A percentile compares a stretch with the other conserved stretches of the same genome.
Evolutionary conservation across 2,329 filamentous ascomycete species (phyloP).

Genomic region (Chaetomiaceae sp.): DNA sequence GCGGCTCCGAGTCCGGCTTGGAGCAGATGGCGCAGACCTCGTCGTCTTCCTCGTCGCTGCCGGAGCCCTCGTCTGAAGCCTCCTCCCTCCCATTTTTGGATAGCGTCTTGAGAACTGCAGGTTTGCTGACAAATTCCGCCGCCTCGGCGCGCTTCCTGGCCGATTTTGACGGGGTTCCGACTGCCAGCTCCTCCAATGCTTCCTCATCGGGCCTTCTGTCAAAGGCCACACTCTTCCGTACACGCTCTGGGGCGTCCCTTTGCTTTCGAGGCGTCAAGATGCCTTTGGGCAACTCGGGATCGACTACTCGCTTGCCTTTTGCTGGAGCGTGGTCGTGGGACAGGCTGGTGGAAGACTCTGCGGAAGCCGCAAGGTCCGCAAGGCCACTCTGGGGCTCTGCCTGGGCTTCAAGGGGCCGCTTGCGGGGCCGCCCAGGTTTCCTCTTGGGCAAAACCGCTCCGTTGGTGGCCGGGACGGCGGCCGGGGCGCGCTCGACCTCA

Average conservation of each 20-base stretch:
- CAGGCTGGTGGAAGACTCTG: neutral
- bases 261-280: constrained; percentile 51
- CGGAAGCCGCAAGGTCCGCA: no score
- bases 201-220: constrained; percentile 38
- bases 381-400: neutral
- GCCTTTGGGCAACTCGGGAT: constrained; percentile 40
- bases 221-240: constrained; percentile 54
- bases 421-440: constrained; percentile 20
- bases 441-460: constrained; percentile 9
- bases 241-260: constrained; percentile 26
- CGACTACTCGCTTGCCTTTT: constrained; percentile 10
- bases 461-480: neutral
- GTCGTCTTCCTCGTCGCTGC: constrained; percentile 36
- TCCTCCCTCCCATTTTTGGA: constrained; percentile 16
- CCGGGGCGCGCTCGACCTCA: neutral
- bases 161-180: constrained; percentile 16
- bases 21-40: constrained; percentile 55
- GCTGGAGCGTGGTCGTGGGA: neutral
- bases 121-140: constrained; percentile 8
- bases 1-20: constrained; percentile 51
- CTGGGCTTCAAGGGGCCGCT: constrained; percentile 7
- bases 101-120: no score
- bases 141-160: constrained; percentile 10
- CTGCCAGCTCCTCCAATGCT: constrained; percentile 45
- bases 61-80: constrained; percentile 19